Evolutionary conservation across 2,329 filamentous ascomycete species (phyloP).

Genomic region (Aspergillus pseudoviridinutans): DNA sequence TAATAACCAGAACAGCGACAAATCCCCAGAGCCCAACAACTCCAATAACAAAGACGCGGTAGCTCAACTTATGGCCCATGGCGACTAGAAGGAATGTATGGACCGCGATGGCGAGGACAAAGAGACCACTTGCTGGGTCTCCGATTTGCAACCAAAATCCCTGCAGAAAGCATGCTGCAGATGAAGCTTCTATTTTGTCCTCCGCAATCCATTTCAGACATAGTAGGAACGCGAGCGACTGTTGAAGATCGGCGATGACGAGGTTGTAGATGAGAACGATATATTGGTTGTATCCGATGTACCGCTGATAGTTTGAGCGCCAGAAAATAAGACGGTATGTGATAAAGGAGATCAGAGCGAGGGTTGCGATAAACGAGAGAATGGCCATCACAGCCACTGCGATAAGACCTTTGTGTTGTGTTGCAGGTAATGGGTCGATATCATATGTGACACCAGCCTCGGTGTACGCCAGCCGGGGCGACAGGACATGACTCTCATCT

Average conservation of each 20-base stretch:
- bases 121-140: conserved; percentile 50
- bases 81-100: conserved; percentile 51
- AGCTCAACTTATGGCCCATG: conserved; percentile 44
- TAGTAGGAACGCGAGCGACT: conserved; percentile 49
- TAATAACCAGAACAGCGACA: conserved; percentile 43
- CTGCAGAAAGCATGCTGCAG: conserved; percentile 47
- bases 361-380: conserved; percentile 45
- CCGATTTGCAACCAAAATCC: conserved; percentile 52
- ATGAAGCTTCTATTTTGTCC: conserved; percentile 43
- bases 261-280: conserved; percentile 54
- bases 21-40: conserved; percentile 47
- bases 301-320: conserved; percentile 45
- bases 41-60: conserved; percentile 41
- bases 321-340: conserved; percentile 51
- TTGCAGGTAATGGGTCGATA: conserved; percentile 33
- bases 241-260: conserved; percentile 51
- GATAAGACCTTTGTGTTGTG: conserved; percentile 42
- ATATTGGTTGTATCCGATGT: conserved; percentile 53
- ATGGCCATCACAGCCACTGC: conserved; percentile 46
- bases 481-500: conserved; percentile 14
- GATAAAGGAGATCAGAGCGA: conserved; percentile 45
- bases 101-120: conserved; percentile 52
- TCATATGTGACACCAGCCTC: conserved; percentile 11
- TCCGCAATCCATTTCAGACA: conserved; percentile 46
- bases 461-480: conserved; percentile 18